Base-by-base conservation (phyloP, 208 protist genomes). In the Leishmania turanica region DNA sequence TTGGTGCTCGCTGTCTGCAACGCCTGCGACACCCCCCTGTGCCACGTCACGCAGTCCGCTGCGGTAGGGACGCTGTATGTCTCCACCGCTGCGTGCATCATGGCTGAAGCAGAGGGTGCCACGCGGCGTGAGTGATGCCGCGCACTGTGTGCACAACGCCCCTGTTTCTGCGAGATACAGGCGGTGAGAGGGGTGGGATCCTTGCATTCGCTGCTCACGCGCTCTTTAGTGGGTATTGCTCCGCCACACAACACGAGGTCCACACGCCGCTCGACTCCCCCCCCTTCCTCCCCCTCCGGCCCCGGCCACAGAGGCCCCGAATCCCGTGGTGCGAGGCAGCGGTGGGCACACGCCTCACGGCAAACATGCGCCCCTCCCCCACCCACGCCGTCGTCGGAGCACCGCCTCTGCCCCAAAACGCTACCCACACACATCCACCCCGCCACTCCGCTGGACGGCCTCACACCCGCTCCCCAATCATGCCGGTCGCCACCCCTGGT, bases 1-100 rank as follows among this genome's bases (percentile, higher is more conserved):
- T 11, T 93, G 11, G 60, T 90, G 1, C 81, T 95, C 62, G 93
- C 90, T 42, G 84, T 73, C 80, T 96, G 93, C 60, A 37, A 72
- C 21, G 3, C 9, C 6, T 96, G 93, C 54, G 87, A 85, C 3
- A 40, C 13, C 6, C 73, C 90, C 0, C 87, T 95, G 54, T 96
- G 93, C 75, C 91, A 89, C 17, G 84, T 96, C 2, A 82, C 88
- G 49, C 83, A 82, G 2, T 77, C 64, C 8, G 40, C 82, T 19
- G 47, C 31, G 64, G 31, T 19, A 31, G 79, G 68, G 53, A 78
- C n/a, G 42, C 82, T 60, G 4, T 87, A 83, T 69, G 83, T 86
- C 9, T 64, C 80, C 27, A 87, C 83, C 4, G 69, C 82, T 3
- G 75, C 70, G 37, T 69, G 42, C 49, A 56, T 86, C 17, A 53